Evolutionary conservation across 345 rosid genomes (phyloP).

Genomic region (Syzygium oleosum): DNA sequence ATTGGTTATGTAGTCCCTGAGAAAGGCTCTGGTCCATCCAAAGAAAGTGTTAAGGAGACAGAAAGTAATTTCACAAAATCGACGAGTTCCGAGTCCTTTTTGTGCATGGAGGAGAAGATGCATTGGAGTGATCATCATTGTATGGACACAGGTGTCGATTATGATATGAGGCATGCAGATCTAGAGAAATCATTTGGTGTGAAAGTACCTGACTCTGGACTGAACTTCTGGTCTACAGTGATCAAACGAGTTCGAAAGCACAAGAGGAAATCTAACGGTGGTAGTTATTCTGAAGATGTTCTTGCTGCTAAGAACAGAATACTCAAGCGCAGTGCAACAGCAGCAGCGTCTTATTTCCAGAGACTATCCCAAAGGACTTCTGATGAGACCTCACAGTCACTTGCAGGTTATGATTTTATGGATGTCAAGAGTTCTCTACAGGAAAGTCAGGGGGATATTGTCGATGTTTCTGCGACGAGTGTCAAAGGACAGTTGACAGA

Average conservation of each 20-base stretch:
- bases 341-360: conserved; percentile 59
- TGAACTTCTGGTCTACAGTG: conserved; percentile 55
- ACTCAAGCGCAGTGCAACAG: conserved; percentile 71
- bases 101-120: conserved; percentile 64
- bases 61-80: conserved; percentile 24
- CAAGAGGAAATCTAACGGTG: conserved; percentile 50
- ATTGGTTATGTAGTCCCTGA: conserved; percentile 61
- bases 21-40: conserved; percentile 20
- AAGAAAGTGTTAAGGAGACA: conserved; percentile 34
- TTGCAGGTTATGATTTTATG: conserved; percentile 32
- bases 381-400: conserved; percentile 25
- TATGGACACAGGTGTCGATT: conserved; percentile 69
- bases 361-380: conserved; percentile 28
- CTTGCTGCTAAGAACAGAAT: conserved; percentile 59
- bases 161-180: conserved; percentile 80
- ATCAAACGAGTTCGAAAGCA: conserved; percentile 50
- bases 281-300: conserved; percentile 30
- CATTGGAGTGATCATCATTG: conserved; percentile 77
- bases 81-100: conserved; percentile 34
- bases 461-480: not conserved
- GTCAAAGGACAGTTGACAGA: conserved; percentile 16
- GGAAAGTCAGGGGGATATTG: conserved; percentile 26
- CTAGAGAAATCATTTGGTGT: conserved; percentile 90
- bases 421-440: conserved; percentile 26
- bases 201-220: conserved; percentile 66